Conservation (phyloP, 2,329 filamentous ascomycete genomes). For the Penicillium sp. region DNA sequence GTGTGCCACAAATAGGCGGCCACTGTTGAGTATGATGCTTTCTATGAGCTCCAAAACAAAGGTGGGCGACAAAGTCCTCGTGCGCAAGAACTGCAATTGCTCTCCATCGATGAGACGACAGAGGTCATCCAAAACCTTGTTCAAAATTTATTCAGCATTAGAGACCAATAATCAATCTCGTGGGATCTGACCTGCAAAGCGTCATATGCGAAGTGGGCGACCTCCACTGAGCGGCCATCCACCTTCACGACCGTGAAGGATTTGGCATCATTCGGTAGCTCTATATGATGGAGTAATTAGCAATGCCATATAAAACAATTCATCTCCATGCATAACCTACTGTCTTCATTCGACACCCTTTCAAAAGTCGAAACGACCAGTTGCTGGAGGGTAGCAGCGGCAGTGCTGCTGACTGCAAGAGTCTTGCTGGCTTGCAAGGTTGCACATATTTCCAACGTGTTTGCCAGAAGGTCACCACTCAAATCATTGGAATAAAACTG, state of each 20-base stretch:
- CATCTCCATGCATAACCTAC: constrained; percentile 50
- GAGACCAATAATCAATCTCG: neutral
- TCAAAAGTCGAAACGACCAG: constrained; percentile 92
- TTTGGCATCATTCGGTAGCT: constrained; percentile 52
- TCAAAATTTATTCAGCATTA: neutral
- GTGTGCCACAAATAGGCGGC: constrained; percentile 75
- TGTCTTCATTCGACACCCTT: constrained; percentile 81
- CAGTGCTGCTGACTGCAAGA: constrained; percentile 90
- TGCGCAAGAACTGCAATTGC: constrained; percentile 77
- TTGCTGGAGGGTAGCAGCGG: constrained; percentile 93
- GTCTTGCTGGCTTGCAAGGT: constrained; percentile 90
- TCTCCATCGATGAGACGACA: constrained; percentile 86
- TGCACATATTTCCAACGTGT: constrained; percentile 86
- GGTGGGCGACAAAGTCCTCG: constrained; percentile 75
- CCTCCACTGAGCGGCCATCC: constrained; percentile 65
- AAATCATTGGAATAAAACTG: constrained; percentile 88
- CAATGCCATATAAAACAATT: too few relatives aligned
- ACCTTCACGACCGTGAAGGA: constrained; percentile 69
- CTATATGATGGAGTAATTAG: neutral
- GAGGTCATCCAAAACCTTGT: constrained; percentile 81
- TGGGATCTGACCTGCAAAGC: constrained; percentile 57
- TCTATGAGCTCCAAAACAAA: constrained; percentile 92
- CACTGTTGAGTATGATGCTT: constrained; percentile 83
- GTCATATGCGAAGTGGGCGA: constrained; percentile 79
- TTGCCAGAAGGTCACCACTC: constrained; percentile 78